Base-by-base conservation (phyloP, 2,329 filamentous ascomycete species). In the Diaporthe sp. region DNA sequence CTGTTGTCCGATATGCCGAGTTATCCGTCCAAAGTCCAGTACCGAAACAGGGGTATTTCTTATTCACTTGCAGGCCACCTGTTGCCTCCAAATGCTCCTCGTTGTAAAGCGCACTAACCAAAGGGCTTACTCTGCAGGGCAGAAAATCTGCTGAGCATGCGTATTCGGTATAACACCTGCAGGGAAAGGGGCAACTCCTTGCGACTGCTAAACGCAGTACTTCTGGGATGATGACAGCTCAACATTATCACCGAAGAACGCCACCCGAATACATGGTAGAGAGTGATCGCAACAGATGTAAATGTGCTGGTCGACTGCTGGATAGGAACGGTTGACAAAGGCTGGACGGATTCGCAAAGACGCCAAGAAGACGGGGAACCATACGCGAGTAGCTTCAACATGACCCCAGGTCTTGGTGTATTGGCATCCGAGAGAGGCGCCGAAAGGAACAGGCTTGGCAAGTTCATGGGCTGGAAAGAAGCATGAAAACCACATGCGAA, bases 401-500 rank as follows among this genome's bases (percentile, higher is more conserved):
- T 31, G 19, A 68, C 4, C n/a, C 31, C 13, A 28, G n/a, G 31
- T 9, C 31, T 34, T 68, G 53, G 65, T 8, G 15, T 6, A 42
- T 42, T 55, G 65, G 34, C 49, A 51, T 55, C 65, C 49, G 65
- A 55, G 34, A 42, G 13, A 70, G 10, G n/a, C 31, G 49, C n/a
- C 49, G 65, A 55, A 15, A 55, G 51, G 5, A 42, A 3, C 12
- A 22, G 12, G n/a, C 62, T 74, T 46, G 34, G 31, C 28, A 22
- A 25, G 22, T 28, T 31, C 17, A 53, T 60, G 31, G 53, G 34
- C 2, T 12, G 22, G 22, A 61, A 31, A 12, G 19, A 34, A 28
- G 13, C 25, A 22, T 28, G 22, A 53, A 3, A 13, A 53, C 22
- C 31, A 53, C 46, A 39, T 53, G 82, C 8, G 78, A 77, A 72